Percentiles rank a stretch among this genome's conserved stretches.
Conservation (phyloP, 805 yeast species). For the Myxozyma sirexii region DNA sequence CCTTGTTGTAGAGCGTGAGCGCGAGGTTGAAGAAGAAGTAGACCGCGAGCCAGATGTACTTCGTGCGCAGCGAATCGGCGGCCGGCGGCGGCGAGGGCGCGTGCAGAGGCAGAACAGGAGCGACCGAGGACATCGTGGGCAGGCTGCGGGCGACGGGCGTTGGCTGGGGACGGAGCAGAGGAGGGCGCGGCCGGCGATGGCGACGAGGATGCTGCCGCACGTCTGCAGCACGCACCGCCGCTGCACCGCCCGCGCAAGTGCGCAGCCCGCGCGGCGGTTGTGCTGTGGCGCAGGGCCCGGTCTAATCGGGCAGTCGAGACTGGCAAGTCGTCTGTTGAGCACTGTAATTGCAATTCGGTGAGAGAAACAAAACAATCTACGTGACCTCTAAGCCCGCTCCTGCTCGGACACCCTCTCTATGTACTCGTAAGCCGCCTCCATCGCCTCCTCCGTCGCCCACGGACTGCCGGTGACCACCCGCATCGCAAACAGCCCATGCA, state of each 20-base stretch:
- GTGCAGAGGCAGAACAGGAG: constrained; percentile 20
- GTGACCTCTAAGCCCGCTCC: constrained; percentile 7
- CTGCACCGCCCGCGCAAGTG: no score
- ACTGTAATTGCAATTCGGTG: no score
- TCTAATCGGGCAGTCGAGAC: no score
- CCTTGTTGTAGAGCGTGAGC: constrained; percentile 38
- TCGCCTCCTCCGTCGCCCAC: constrained; percentile 27
- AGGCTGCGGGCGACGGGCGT: neutral
- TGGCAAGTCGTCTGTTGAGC: no score
- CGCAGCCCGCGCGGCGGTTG: no score
- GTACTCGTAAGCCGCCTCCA: constrained; percentile 21
- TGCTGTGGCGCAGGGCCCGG: no score
- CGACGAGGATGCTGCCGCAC: no score
- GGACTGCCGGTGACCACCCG: constrained; percentile 37
- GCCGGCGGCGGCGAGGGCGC: constrained; percentile 9
- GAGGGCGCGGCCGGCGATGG: neutral
- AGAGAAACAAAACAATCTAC: neutral
- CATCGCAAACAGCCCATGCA: constrained; percentile 23
- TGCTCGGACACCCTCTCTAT: constrained; percentile 24
- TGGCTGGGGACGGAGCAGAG: neutral
- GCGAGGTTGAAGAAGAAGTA: constrained; percentile 40
- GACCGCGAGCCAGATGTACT: constrained; percentile 37
- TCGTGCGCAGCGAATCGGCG: constrained; percentile 31
- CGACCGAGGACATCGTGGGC: constrained; percentile 11
- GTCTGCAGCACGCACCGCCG: no score